Percentiles rank a stretch among this genome's conserved stretches.
Conservation (phyloP, 148 eudicot genomes). For the Simmondsia chinensis region DNA sequence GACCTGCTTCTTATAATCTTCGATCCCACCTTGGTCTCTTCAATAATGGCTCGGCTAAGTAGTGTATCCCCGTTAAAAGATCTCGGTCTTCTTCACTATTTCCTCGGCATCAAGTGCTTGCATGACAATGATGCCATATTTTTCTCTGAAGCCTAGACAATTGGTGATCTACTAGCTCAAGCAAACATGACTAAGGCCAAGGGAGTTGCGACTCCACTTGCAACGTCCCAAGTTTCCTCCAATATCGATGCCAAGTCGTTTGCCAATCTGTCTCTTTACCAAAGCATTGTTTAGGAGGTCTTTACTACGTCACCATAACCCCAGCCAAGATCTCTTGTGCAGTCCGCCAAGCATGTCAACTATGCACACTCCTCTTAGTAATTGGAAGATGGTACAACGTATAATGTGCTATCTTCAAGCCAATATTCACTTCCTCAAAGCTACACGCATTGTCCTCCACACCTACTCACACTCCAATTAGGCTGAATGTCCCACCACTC, state of each 20-base stretch:
- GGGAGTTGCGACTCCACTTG: not conserved
- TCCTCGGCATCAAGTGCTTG: not conserved
- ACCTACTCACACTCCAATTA: slow-evolving; percentile 5
- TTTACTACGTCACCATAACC: too few species aligned
- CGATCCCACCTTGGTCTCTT: not conserved
- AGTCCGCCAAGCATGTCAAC: not conserved
- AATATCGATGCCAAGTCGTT: not conserved
- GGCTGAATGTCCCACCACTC: too few species aligned
- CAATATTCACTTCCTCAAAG: not conserved
- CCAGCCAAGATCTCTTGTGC: not conserved
- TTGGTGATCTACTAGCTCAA: not conserved
- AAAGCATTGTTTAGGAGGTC: too few species aligned
- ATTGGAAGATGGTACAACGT: too few species aligned
- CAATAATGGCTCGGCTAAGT: not conserved
- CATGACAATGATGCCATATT: not conserved
- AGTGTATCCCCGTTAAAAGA: not conserved
- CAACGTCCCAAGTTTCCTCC: not conserved
- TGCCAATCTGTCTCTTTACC: not conserved
- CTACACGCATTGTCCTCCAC: not conserved
- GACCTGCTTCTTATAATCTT: not conserved
- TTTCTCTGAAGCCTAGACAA: not conserved
- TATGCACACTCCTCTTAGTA: not conserved
- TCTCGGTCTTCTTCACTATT: not conserved
- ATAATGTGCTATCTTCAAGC: slow-evolving; percentile 5
- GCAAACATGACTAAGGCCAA: not conserved